These are phyloP conservation scores for Taphrina deformans DNA, from an alignment of 1,139 yeast genomes.

Conservation along the genomic window DNA sequence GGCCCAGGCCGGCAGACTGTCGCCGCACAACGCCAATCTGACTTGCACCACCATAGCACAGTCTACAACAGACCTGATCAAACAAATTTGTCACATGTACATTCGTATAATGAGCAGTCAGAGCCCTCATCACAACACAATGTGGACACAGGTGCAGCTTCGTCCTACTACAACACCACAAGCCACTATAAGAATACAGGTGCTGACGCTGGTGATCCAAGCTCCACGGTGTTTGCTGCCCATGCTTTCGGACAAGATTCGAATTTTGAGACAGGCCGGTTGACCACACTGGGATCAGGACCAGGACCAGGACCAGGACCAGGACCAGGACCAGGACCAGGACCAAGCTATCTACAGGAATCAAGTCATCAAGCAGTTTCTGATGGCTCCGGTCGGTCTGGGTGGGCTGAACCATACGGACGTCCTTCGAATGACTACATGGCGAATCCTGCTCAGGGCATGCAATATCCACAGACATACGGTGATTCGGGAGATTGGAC, in stretches of 20 bases:
- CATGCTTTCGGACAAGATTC: no score
- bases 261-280: neutral
- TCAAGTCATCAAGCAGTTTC: no score
- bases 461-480: neutral
- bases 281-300: no score
- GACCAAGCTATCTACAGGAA: no score
- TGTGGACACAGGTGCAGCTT: neutral
- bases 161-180: neutral
- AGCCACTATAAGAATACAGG: neutral
- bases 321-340: no score
- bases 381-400: neutral
- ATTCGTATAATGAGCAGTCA: neutral
- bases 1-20: neutral
- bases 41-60: neutral
- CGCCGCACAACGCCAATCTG: neutral
- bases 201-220: neutral
- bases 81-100: neutral
- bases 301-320: no score
- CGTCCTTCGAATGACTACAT: neutral
- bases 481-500: constrained; percentile 28
- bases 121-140: neutral
- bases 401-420: neutral
- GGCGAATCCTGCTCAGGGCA: neutral
- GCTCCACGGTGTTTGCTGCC: no score
- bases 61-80: neutral